These are phyloP conservation scores for Apiotrichum veenhuisii DNA, from an alignment of 1,284 basidiomycete genomes.

Conservation along the genomic window DNA sequence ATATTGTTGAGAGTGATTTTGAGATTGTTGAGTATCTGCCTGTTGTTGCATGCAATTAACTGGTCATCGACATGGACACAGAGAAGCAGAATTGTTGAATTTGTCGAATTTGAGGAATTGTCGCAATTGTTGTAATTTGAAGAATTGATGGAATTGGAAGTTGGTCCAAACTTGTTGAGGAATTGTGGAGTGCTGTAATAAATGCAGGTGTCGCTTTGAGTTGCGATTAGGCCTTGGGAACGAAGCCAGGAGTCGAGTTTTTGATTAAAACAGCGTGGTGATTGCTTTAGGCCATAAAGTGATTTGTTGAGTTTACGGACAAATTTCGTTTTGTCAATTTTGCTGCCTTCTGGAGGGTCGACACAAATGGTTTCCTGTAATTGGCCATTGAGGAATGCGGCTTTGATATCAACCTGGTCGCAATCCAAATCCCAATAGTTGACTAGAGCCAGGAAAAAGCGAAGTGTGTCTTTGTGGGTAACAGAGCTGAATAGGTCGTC, in stretches of 20 bases:
- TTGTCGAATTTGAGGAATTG: too few relatives aligned
- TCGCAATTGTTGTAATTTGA: too few relatives aligned
- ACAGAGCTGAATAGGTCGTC: slow-evolving; percentile 23
- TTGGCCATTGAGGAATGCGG: slow-evolving; percentile 13
- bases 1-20: too few relatives aligned
- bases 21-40: too few relatives aligned
- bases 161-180: too few relatives aligned
- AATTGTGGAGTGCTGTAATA: too few relatives aligned
- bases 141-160: too few relatives aligned
- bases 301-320: slow-evolving; percentile 20
- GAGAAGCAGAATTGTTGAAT: too few relatives aligned
- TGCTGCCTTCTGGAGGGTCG: slow-evolving; percentile 21
- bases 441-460: slow-evolving; percentile 24
- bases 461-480: slow-evolving; percentile 25
- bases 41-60: too few relatives aligned
- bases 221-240: background rate
- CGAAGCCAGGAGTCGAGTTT: background rate
- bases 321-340: slow-evolving; percentile 8
- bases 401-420: slow-evolving; percentile 30
- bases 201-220: background rate
- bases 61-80: too few relatives aligned
- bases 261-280: slow-evolving; percentile 27
- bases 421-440: slow-evolving; percentile 23
- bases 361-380: slow-evolving; percentile 18
- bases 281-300: slow-evolving; percentile 31